Conservation (phyloP, 2,329 filamentous ascomycete species). For the Pseudogymnoascus sp. region DNA sequence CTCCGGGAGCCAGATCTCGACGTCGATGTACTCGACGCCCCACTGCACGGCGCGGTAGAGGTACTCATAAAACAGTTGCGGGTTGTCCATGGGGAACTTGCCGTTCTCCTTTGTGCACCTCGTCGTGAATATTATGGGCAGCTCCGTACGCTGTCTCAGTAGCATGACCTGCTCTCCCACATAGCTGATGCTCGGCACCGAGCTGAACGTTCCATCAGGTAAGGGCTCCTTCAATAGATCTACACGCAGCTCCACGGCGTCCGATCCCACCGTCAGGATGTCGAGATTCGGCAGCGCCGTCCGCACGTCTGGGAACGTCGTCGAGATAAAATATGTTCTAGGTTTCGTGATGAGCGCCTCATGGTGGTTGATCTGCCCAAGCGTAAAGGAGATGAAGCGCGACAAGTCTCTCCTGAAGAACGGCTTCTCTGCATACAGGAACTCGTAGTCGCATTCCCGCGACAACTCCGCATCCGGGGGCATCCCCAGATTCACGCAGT, state of each 20-base stretch:
- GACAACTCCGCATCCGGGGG: slow-evolving; percentile 60
- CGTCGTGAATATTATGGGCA: slow-evolving; percentile 87
- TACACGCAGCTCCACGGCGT: slow-evolving; percentile 77
- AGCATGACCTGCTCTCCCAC: slow-evolving; percentile 83
- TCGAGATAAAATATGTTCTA: slow-evolving; percentile 78
- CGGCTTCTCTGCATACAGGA: slow-evolving; percentile 66
- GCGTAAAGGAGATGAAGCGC: slow-evolving; percentile 69
- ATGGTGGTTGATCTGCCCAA: slow-evolving; percentile 73
- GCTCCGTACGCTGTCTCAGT: slow-evolving; percentile 71
- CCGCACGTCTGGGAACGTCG: slow-evolving; percentile 79
- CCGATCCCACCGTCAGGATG: slow-evolving; percentile 77
- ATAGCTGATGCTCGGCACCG: slow-evolving; percentile 71
- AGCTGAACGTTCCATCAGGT: slow-evolving; percentile 51
- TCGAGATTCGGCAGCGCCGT: slow-evolving; percentile 77
- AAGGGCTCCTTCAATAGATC: slow-evolving; percentile 70
- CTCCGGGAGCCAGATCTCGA: slow-evolving; percentile 80
- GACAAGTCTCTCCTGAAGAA: slow-evolving; percentile 70
- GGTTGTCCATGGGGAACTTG: slow-evolving; percentile 75
- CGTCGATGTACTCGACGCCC: slow-evolving; percentile 85
- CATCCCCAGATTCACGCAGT: slow-evolving; percentile 65
- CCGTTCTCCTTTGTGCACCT: slow-evolving; percentile 77
- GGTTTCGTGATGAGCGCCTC: slow-evolving; percentile 69
- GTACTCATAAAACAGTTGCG: slow-evolving; percentile 67
- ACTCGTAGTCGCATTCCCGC: slow-evolving; percentile 72
- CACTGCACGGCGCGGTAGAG: slow-evolving; percentile 79